Evolutionary conservation across 352 stramenopile species (phyloP), one percentile per base, ranked within the genome.

Genomic region (Pythium dissimile): DNA sequence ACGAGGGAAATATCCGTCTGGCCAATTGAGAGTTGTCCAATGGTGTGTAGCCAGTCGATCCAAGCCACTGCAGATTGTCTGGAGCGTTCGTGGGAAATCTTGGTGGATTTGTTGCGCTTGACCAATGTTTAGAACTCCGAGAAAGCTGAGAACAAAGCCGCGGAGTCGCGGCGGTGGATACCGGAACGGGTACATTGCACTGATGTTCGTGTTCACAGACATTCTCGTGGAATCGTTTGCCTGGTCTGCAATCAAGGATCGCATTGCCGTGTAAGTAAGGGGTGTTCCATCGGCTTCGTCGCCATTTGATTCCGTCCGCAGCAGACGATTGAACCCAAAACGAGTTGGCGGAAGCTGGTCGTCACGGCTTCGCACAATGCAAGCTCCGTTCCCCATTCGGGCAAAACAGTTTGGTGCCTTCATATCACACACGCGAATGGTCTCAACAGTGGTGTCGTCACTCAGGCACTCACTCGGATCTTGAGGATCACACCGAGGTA

Each of bases 1-100:
- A 1, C 62, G 71, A 3, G 59, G 52, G 13, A 80, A 78, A 13
- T 72, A 80, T 6, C 71, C 78, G 8, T 47, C 49, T 0, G 82
- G 76, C 82, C 82, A 92, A 27, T 70, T 62, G 47, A 77, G 67
- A 35, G 77, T 80, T 8, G 59, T 56, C 80, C 82, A 92, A 12
- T 66, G 65, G 45, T 89, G 83, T 0, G 66, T 88, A 23, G 81
- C 74, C 4, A 92, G 50, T 6, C 82, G 77, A 43, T 71, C 58
- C 1, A 92, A 42, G 1, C 77, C 82, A 6, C 60, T 57, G 42
- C 82, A 92, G 2, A 87, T 41, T 9, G 71, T 60, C 21, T 79
- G 74, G 0, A 89, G 55, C 1, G 79, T 71, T 38, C 66, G 59
- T 16, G 39, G 67, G 5, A 76, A 72, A 43, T 70, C 70, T 9